Conservation (phyloP, 73 alveolate genomes). For the Paramecium primaurelia region DNA sequence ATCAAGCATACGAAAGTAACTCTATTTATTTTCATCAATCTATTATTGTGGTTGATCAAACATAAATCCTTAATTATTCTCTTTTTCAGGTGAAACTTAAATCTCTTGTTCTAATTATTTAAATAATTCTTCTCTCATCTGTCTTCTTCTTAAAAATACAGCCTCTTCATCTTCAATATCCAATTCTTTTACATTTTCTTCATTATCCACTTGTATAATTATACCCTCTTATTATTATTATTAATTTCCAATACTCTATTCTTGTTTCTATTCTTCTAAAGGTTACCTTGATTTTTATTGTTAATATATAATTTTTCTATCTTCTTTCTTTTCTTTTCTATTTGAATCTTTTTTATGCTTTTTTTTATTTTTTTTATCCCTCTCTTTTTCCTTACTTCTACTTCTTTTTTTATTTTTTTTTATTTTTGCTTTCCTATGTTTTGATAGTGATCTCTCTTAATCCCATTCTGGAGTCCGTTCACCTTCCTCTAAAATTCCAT, state of each 20-base stretch:
- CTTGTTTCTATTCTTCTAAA: not conserved
- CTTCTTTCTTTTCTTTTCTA: not conserved
- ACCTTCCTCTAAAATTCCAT: not conserved
- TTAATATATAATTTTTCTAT: not conserved
- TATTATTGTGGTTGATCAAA: not conserved
- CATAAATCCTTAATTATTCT: not conserved
- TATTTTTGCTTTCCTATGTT: not conserved
- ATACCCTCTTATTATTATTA: not conserved
- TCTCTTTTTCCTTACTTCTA: conserved; percentile 1
- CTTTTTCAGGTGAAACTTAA: not conserved
- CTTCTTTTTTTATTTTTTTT: conserved; percentile 7
- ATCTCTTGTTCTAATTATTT: not conserved
- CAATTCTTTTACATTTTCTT: not conserved
- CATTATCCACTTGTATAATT: not conserved
- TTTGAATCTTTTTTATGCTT: not conserved
- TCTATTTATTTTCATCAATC: conserved; percentile 36
- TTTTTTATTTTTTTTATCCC: not conserved
- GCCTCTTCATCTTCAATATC: not conserved
- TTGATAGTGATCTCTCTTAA: not conserved
- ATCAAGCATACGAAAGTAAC: conserved; percentile 3
- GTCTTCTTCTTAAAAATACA: not conserved
- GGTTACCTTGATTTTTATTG: not conserved
- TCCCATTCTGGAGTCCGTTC: conserved; percentile 44
- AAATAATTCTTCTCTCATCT: not conserved
- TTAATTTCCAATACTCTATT: not conserved